Conservation (phyloP, 2,329 filamentous ascomycete species). For the Xylaria sp. region DNA sequence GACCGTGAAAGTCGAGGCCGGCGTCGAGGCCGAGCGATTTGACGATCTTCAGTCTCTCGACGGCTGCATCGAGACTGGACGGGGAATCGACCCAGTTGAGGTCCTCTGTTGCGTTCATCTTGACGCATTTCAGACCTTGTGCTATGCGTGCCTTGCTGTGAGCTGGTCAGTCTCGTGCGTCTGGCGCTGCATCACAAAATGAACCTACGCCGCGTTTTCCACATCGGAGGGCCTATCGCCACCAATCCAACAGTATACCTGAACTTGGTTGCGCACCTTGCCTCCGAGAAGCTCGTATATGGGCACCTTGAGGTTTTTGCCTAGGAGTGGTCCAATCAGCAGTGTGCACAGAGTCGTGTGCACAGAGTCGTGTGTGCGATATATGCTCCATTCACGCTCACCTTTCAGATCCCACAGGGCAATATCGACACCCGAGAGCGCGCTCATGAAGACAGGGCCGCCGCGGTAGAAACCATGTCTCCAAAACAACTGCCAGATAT, state of each 20-base stretch:
- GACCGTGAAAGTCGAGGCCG: constrained; percentile 81
- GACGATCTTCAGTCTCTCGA: constrained; percentile 75
- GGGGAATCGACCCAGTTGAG: constrained; percentile 82
- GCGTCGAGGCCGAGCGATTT: constrained; percentile 77
- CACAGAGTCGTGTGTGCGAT: neutral
- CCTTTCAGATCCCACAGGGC: constrained; percentile 82
- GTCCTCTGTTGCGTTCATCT: constrained; percentile 85
- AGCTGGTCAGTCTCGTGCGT: neutral
- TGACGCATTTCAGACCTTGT: constrained; percentile 74
- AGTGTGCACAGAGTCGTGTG: neutral
- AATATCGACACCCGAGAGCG: constrained; percentile 81
- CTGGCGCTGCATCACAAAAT: neutral
- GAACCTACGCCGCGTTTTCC: constrained; percentile 66
- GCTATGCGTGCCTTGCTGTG: constrained; percentile 64
- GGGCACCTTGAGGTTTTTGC: constrained; percentile 67
- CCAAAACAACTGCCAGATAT: constrained; percentile 82
- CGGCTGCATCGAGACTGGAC: constrained; percentile 67
- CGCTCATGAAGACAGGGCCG: constrained; percentile 83
- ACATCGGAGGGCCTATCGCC: constrained; percentile 77
- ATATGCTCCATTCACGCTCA: constrained; percentile 29
- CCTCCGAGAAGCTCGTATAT: constrained; percentile 80
- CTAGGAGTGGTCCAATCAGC: constrained; percentile 44
- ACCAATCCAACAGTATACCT: constrained; percentile 83
- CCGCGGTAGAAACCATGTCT: constrained; percentile 79
- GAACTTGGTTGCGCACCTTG: constrained; percentile 75